A percentile compares a stretch with the other conserved stretches of the same genome.
phyloP scores from a whole-genome alignment of 257 asterid species.

The Galeopsis tetrahit region DNA sequence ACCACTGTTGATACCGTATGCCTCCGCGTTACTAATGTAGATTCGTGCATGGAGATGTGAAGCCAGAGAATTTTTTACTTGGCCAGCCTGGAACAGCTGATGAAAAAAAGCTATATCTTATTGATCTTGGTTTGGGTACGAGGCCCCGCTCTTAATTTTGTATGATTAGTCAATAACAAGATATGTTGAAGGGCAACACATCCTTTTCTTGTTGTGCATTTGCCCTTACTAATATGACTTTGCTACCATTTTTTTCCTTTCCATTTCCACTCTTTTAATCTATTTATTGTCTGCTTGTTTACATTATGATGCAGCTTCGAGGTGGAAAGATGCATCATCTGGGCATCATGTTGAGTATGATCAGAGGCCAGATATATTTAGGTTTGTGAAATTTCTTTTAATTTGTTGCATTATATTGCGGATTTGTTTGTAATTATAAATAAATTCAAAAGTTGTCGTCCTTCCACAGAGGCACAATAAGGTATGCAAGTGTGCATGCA shows the following conservation, averaged over 20 bases:
- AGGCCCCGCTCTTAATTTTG: slow-evolving; percentile 18
- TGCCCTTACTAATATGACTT: not conserved
- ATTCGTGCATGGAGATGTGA: slow-evolving; percentile 99
- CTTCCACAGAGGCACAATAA: slow-evolving; percentile 83
- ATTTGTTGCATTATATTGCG: no score
- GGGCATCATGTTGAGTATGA: slow-evolving; percentile 79
- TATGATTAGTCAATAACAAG: not conserved
- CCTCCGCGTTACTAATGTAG: slow-evolving; percentile 42
- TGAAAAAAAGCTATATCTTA: slow-evolving; percentile 95
- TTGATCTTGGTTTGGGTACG: slow-evolving; percentile 96
- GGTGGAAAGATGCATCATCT: slow-evolving; percentile 94
- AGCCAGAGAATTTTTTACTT: slow-evolving; percentile 97
- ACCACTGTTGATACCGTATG: slow-evolving; percentile 72
- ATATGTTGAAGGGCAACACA: not conserved
- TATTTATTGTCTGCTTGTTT: not conserved
- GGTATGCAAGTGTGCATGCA: slow-evolving; percentile 99
- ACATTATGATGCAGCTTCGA: slow-evolving; percentile 41
- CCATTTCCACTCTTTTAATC: not conserved
- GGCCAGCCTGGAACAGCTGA: slow-evolving; percentile 90
- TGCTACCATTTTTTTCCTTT: not conserved
- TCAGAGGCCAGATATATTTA: slow-evolving; percentile 98
- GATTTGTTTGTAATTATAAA: no score
- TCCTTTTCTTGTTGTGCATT: not conserved
- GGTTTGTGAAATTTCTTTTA: slow-evolving; percentile 51
- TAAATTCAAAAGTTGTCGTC: no score